Percentiles rank a stretch among this genome's conserved stretches.
phyloP scores from a whole-genome alignment of 768 basidiomycete genomes.

The Lactifluus echinatus region DNA sequence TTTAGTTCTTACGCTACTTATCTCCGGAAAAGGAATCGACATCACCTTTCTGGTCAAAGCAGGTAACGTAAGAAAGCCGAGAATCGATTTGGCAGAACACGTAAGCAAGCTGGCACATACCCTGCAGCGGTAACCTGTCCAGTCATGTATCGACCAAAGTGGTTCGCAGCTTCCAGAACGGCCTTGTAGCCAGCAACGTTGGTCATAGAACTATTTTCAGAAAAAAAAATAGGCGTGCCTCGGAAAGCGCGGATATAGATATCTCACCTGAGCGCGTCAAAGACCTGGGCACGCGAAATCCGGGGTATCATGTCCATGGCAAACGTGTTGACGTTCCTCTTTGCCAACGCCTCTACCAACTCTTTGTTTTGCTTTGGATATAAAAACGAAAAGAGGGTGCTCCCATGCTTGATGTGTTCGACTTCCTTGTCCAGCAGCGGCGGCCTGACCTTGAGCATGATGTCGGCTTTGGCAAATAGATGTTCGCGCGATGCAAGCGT shows the following conservation, averaged over 20 bases:
- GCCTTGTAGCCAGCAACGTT: constrained; percentile 93
- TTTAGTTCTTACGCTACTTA: not conserved
- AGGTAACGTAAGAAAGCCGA: not conserved
- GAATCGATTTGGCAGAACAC: not conserved
- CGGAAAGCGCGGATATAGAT: not conserved
- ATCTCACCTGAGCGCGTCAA: constrained; percentile 73
- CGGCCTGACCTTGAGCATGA: constrained; percentile 80
- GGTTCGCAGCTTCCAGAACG: constrained; percentile 81
- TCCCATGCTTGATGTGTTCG: constrained; percentile 55
- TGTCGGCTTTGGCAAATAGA: constrained; percentile 60
- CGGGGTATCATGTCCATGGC: constrained; percentile 92
- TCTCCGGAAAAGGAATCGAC: not conserved
- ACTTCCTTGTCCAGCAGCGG: constrained; percentile 59
- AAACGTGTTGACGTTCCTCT: constrained; percentile 60
- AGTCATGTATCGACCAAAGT: constrained; percentile 83
- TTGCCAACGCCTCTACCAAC: constrained; percentile 61
- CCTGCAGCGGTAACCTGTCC: constrained; percentile 89
- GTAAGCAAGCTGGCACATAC: constrained; percentile 35
- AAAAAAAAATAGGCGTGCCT: too few species aligned
- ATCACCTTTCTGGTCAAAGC: constrained; percentile 35
- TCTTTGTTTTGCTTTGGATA: constrained; percentile 77
- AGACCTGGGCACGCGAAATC: constrained; percentile 84
- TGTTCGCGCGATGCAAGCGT: constrained; percentile 65
- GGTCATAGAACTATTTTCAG: constrained; percentile 66
- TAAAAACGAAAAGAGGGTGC: constrained; percentile 76